Evolutionary conservation across 768 basidiomycete genomes (phyloP), one percentile per base, ranked within the genome.

Genomic region (Trametes cingulata): DNA sequence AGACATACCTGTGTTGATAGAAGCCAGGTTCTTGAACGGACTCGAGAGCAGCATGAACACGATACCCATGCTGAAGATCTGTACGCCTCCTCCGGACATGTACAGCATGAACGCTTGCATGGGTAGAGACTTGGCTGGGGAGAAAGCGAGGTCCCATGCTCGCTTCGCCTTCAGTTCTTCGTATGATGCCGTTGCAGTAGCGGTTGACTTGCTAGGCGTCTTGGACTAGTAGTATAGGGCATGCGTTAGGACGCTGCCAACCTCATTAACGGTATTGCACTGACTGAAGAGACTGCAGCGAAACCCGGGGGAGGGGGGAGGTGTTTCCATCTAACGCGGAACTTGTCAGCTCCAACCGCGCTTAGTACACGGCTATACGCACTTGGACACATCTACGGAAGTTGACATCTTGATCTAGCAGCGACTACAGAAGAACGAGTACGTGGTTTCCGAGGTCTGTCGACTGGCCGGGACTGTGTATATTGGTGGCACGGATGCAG

Each of bases 81-180:
- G 95, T 14, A 98, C 90, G 50, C 93, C 93, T 13, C 93, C 88
- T 36, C 95, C 95, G 20, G 94, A 95, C 91, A 98, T 96, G 83
- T 98, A 98, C 35, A 98, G 81, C 95, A 98, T 98, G 77, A 98
- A 90, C 5, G 89, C 93, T 69, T 98, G 94, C 95, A 97, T 97
- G 3, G 95, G 95, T 25, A 98, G 80, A 14, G 87, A 85, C 74
- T 98, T 97, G 35, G 91, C 92, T 0, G 95, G 95, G 3, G 84
- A 78, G 49, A 87, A 82, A 39, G 93, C 93, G 41, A 91, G 79
- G 62, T 93, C 91, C 90, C 93, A 92, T 42, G 93, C 93, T 25
- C 91, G 86, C 67, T 82, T 87, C 63, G 84, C 83, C 70, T 93
- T 92, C 60, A 94, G 77, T 22, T 75, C 72, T 63, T 88, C 82